Conservation (phyloP, 768 basidiomycete species). For the Pholiota microspora region DNA sequence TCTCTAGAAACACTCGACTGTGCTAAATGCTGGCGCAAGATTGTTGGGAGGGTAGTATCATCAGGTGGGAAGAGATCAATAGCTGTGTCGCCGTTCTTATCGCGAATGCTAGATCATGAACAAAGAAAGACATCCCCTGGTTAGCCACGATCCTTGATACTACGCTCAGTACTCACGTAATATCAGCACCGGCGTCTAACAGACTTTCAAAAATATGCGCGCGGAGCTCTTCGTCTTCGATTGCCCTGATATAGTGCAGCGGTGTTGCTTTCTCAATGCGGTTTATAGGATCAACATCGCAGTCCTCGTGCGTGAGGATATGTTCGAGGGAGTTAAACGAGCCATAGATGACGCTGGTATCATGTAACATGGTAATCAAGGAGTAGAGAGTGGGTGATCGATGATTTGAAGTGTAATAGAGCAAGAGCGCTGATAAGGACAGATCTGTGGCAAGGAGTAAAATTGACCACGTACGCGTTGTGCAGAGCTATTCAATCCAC, state of each 20-base stretch:
- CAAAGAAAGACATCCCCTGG: background rate
- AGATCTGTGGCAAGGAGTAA: too few relatives aligned
- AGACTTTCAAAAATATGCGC: conserved; percentile 56
- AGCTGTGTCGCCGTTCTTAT: conserved; percentile 62
- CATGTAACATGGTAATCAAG: background rate
- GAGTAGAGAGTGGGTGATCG: background rate
- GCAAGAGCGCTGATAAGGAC: background rate
- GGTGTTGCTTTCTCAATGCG: conserved; percentile 70
- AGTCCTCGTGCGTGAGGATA: conserved; percentile 69
- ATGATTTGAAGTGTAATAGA: background rate
- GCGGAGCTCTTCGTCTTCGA: conserved; percentile 55
- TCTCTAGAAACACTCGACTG: conserved; percentile 46
- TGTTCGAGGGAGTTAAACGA: conserved; percentile 67
- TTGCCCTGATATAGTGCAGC: conserved; percentile 66
- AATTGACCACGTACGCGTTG: conserved; percentile 29
- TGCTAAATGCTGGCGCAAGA: conserved; percentile 56
- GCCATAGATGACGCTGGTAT: conserved; percentile 48
- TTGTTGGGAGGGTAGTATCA: conserved; percentile 46
- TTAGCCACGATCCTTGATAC: too few relatives aligned
- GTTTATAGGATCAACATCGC: conserved; percentile 82
- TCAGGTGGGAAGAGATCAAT: conserved; percentile 52
- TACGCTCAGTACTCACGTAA: conserved; percentile 47
- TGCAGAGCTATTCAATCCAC: conserved; percentile 21
- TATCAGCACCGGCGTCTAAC: conserved; percentile 79
- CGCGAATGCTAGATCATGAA: conserved; percentile 52